phyloP scores from a whole-genome alignment of 2,329 filamentous ascomycete species.

The Verticillium nonalfalfae region DNA sequence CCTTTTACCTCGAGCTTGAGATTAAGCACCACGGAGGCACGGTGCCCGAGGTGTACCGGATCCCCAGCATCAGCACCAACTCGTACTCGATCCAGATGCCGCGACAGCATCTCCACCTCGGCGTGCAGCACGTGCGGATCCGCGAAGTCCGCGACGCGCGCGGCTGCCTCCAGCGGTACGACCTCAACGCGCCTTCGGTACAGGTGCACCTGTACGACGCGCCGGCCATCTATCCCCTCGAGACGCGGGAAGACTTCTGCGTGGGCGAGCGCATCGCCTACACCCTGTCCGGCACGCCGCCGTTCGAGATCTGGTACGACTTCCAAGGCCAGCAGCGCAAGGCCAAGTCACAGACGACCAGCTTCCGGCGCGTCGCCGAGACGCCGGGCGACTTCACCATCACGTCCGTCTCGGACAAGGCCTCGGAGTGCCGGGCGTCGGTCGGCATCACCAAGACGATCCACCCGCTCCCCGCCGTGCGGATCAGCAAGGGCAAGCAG shows the following conservation, averaged over 20 bases:
- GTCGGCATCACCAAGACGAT: conserved; percentile 77
- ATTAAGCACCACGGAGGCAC: conserved; percentile 85
- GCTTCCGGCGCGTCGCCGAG: conserved; percentile 89
- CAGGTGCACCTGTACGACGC: conserved; percentile 91
- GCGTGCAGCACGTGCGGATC: conserved; percentile 84
- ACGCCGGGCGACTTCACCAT: conserved; percentile 84
- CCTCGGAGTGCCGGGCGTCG: conserved; percentile 77
- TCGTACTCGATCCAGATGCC: conserved; percentile 79
- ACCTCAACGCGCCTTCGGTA: conserved; percentile 66
- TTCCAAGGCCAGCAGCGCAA: conserved; percentile 76
- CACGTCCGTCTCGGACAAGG: conserved; percentile 79
- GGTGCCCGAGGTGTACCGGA: conserved; percentile 72
- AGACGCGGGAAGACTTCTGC: conserved; percentile 82
- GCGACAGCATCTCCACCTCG: conserved; percentile 75
- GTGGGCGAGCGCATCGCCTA: conserved; percentile 93
- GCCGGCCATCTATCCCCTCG: conserved; percentile 81
- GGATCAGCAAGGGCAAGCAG: conserved; percentile 77
- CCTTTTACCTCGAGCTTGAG: conserved; percentile 86
- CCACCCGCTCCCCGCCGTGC: conserved; percentile 86
- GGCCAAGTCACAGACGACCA: conserved; percentile 72
- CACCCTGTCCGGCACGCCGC: conserved; percentile 81
- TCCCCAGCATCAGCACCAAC: conserved; percentile 71
- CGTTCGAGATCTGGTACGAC: conserved; percentile 88
- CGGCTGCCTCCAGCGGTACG: conserved; percentile 76
- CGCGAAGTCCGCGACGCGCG: conserved; percentile 82